phyloP scores from a whole-genome alignment of 2,329 filamentous ascomycete genomes.

The Aureobasidium sp. region DNA sequence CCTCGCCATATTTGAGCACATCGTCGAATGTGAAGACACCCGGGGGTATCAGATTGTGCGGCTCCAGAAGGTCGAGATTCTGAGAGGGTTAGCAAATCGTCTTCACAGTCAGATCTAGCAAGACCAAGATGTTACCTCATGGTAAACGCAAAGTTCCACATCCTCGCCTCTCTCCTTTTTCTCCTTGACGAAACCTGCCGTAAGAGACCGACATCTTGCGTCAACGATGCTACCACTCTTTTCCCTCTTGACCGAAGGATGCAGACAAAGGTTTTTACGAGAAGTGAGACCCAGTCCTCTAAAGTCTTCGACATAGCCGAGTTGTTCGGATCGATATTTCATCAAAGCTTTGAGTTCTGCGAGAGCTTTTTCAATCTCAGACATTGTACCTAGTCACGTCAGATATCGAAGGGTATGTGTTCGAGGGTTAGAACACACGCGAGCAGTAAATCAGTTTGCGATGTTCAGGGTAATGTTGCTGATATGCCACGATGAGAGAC shows the following conservation, averaged over 20 bases:
- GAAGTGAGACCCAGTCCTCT: constrained; percentile 85
- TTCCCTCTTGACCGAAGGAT: constrained; percentile 90
- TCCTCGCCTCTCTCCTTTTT: constrained; percentile 94
- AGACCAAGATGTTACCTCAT: constrained; percentile 46
- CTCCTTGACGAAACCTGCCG: constrained; percentile 93
- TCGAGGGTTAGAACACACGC: constrained; percentile 41
- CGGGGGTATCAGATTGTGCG: constrained; percentile 87
- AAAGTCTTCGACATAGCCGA: constrained; percentile 90
- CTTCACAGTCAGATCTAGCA: constrained; percentile 23
- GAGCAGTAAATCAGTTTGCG: constrained; percentile 98
- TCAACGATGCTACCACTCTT: constrained; percentile 93
- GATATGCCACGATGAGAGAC: constrained; percentile 92
- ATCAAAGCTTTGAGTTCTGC: constrained; percentile 86
- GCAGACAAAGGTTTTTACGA: constrained; percentile 92
- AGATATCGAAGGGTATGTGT: background rate
- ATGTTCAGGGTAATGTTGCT: constrained; percentile 85
- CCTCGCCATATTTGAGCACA: constrained; percentile 79
- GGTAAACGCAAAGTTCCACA: constrained; percentile 89
- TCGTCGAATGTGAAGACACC: constrained; percentile 94
- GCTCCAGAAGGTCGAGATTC: constrained; percentile 90
- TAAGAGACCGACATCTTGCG: constrained; percentile 89
- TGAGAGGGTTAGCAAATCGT: background rate
- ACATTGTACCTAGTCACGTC: constrained; percentile 68
- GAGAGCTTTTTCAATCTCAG: constrained; percentile 95
- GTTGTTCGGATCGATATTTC: constrained; percentile 83